Conservation (phyloP, 352 stramenopile species). For the Phytophthora megakarya region DNA sequence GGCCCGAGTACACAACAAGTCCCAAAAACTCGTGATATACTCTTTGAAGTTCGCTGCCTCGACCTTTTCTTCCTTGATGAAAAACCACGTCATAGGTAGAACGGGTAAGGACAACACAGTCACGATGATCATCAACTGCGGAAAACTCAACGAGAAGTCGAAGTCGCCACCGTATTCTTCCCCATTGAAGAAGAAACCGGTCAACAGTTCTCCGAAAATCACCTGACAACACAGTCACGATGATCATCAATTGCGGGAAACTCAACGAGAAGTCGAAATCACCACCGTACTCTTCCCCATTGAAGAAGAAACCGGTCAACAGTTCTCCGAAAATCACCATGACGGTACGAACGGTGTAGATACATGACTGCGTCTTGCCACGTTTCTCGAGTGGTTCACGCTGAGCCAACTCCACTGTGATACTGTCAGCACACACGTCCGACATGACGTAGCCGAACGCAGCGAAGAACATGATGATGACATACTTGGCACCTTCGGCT, state of each 20-base stretch:
- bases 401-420: conserved; percentile 46
- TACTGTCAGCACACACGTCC: conserved; percentile 36
- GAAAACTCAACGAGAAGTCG: conserved; percentile 36
- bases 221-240: conserved; percentile 29
- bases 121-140: conserved; percentile 39
- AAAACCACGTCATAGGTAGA: conserved; percentile 44
- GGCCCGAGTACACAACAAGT: conserved; percentile 37
- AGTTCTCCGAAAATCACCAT: conserved; percentile 32
- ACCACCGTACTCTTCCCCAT: conserved; percentile 33
- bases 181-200: conserved; percentile 39
- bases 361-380: conserved; percentile 36
- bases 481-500: conserved; percentile 27
- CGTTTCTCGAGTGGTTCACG: conserved; percentile 43
- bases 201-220: too few species aligned
- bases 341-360: conserved; percentile 26
- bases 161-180: conserved; percentile 33
- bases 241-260: conserved; percentile 39
- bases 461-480: conserved; percentile 37
- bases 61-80: conserved; percentile 51
- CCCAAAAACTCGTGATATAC: conserved; percentile 45
- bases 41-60: conserved; percentile 21
- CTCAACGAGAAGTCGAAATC: conserved; percentile 35
- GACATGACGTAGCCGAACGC: conserved; percentile 32
- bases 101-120: conserved; percentile 20
- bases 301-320: conserved; percentile 36